phyloP scores from a whole-genome alignment of 2,329 filamentous ascomycete species.

The Fusarium proliferatum region DNA sequence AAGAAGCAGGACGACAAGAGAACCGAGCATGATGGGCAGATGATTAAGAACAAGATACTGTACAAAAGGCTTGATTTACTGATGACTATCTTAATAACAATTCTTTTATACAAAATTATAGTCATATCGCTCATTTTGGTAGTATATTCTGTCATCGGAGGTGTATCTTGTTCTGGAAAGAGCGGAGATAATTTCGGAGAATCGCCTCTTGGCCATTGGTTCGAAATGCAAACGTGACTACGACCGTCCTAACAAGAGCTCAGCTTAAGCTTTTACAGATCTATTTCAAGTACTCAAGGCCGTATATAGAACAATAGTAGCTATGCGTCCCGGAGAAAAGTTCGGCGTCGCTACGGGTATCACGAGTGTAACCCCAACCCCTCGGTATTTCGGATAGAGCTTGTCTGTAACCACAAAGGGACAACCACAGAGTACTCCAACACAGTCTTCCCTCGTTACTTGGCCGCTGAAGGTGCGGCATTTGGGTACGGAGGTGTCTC shows the following conservation, averaged over 20 bases:
- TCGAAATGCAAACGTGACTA: not conserved
- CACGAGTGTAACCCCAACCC: not conserved
- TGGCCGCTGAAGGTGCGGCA: rapidly evolving
- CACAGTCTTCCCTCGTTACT: rapidly evolving
- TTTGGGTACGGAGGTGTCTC: rapidly evolving
- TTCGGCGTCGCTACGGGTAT: not conserved
- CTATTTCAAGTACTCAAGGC: too few relatives aligned
- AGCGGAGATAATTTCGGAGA: constrained; percentile 38
- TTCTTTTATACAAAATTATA: constrained; percentile 9
- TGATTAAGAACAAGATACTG: rapidly evolving
- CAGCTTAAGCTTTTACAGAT: not conserved
- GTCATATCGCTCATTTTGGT: not conserved
- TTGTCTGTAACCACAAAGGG: not conserved
- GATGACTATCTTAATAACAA: not conserved
- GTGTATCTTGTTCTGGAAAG: constrained; percentile 32
- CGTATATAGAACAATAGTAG: rapidly evolving
- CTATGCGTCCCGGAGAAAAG: not conserved
- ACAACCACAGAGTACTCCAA: rapidly evolving
- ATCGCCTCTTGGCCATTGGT: not conserved
- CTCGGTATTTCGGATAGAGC: not conserved
- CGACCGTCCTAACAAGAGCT: not conserved
- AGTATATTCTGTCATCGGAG: constrained; percentile 36
- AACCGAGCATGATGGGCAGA: constrained; percentile 10
- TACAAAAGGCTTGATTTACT: not conserved
- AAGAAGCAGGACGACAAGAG: constrained; percentile 14